Percentiles rank a stretch among this genome's conserved stretches.
These are phyloP conservation scores for Malassezia obtusa DNA, from an alignment of 1,284 basidiomycete species.

Conservation along the genomic window DNA sequence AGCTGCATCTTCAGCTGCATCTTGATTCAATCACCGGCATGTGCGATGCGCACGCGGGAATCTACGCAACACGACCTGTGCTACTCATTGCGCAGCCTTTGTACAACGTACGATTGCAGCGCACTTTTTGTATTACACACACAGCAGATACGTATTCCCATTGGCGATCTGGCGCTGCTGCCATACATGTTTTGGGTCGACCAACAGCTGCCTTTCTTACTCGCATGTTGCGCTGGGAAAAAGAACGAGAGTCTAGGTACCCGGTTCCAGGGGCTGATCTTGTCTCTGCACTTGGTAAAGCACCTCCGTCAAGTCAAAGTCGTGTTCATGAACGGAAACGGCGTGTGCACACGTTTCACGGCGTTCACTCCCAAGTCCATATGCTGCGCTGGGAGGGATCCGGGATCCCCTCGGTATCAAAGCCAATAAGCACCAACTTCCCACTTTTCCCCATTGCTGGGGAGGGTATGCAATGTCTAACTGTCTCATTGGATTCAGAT, in stretches of 20 bases:
- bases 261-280: neutral
- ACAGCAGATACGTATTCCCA: neutral
- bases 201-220: constrained; percentile 1
- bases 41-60: neutral
- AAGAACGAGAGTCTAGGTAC: neutral
- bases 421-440: neutral
- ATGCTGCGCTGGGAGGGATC: neutral
- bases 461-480: neutral
- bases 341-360: neutral
- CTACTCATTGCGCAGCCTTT: neutral
- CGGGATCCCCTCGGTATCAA: neutral
- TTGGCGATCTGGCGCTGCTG: neutral
- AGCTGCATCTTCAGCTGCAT: constrained; percentile 1
- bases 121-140: neutral
- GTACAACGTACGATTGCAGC: neutral
- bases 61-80: constrained; percentile 6
- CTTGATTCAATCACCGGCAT: neutral
- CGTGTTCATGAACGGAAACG: neutral
- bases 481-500: neutral
- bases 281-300: neutral
- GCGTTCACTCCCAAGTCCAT: neutral
- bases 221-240: neutral
- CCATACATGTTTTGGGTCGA: constrained; percentile 1
- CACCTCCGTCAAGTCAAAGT: neutral
- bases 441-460: neutral